Evolutionary conservation across 768 basidiomycete species (phyloP).

Genomic region (Pleurotus salmoneostramineus): DNA sequence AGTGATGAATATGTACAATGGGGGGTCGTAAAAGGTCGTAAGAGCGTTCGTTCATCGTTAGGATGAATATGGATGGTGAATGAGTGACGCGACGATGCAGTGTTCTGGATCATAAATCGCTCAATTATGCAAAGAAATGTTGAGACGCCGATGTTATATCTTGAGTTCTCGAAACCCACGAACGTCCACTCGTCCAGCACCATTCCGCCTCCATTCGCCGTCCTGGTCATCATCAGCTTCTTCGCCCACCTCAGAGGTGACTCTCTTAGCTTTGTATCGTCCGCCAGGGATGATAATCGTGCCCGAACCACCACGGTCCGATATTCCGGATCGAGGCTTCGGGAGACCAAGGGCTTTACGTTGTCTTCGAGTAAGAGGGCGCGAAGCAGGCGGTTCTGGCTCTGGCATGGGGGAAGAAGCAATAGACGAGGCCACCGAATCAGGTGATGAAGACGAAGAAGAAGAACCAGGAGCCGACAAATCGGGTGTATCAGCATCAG

Average conservation of each 20-base stretch:
- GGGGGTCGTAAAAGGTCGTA: too few species aligned
- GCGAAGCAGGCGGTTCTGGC: slow-evolving; percentile 17
- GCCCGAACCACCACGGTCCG: slow-evolving; percentile 39
- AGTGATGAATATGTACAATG: too few species aligned
- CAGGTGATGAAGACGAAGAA: slow-evolving; percentile 11
- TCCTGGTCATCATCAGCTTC: slow-evolving; percentile 24
- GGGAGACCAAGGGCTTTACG: slow-evolving; percentile 68
- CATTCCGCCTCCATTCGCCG: slow-evolving; percentile 59
- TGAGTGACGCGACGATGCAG: too few species aligned
- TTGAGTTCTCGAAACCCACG: slow-evolving; percentile 75
- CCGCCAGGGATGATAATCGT: slow-evolving; percentile 72
- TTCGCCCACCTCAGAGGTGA: slow-evolving; percentile 9
- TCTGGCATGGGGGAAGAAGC: slow-evolving; percentile 24
- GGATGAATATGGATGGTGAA: too few species aligned
- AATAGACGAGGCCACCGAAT: slow-evolving; percentile 11
- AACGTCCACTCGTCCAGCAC: slow-evolving; percentile 70
- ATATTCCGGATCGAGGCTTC: slow-evolving; percentile 37
- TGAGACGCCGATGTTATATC: slow-evolving; percentile 33
- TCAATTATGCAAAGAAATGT: too few species aligned
- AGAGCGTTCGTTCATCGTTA: too few species aligned
- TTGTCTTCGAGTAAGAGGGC: slow-evolving; percentile 60
- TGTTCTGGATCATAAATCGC: too few species aligned
- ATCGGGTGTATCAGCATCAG: slow-evolving; percentile 25
- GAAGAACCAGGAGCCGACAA: slow-evolving; percentile 31
- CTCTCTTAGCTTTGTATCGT: slow-evolving; percentile 25